phyloP scores from a whole-genome alignment of 2,329 filamentous ascomycete species.

The Verticillium dahliae region DNA sequence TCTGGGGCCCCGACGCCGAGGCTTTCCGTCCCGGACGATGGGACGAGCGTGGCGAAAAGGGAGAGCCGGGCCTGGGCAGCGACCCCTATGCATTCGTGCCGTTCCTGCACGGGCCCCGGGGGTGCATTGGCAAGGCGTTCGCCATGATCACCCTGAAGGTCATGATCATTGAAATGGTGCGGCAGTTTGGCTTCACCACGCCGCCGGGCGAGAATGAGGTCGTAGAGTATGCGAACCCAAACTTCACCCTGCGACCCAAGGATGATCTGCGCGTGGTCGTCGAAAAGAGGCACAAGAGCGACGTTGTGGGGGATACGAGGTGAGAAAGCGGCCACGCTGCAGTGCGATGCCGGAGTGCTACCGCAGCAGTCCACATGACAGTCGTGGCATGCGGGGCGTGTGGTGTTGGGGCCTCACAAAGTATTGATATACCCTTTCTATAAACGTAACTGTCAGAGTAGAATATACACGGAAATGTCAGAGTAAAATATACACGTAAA shows the following conservation, averaged over 20 bases:
- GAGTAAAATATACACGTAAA: neutral
- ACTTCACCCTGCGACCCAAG: conserved; percentile 11
- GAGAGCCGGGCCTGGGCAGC: conserved; percentile 9
- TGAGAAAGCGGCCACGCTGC: neutral
- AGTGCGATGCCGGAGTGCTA: no score
- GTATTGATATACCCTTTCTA: no score
- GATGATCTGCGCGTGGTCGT: conserved; percentile 5
- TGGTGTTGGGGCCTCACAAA: no score
- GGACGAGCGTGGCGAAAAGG: conserved; percentile 12
- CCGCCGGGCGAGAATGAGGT: conserved; percentile 1
- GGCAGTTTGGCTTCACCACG: conserved; percentile 6
- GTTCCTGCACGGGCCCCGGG: conserved; percentile 14
- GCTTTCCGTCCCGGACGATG: conserved; percentile 21
- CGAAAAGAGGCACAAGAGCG: neutral
- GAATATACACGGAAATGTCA: neutral
- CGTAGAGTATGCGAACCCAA: conserved; percentile 8
- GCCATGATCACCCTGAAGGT: conserved; percentile 10
- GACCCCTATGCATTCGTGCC: conserved; percentile 17
- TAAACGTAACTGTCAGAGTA: no score
- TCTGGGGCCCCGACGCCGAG: conserved; percentile 22
- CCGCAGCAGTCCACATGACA: no score
- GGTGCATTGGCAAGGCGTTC: conserved; percentile 12
- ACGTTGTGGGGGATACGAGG: neutral
- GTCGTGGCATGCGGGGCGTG: no score
- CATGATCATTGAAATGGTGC: conserved; percentile 7